These are phyloP conservation scores for Quercus gilva DNA, from an alignment of 306 rosid genomes.

Conservation along the genomic window DNA sequence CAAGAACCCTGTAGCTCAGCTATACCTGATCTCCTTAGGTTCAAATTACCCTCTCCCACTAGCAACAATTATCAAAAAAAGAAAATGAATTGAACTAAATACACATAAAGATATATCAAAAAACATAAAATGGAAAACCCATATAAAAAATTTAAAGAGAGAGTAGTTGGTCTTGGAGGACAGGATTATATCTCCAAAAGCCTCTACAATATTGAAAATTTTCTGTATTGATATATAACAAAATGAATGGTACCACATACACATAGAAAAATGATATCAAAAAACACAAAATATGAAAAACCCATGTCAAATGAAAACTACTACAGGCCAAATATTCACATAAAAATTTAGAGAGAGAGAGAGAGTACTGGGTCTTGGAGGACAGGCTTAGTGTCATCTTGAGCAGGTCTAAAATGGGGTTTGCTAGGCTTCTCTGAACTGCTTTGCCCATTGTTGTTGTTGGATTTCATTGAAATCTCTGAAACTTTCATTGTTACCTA, in stretches of 20 bases:
- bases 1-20: no score
- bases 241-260: neutral
- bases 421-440: slow-evolving; percentile 26
- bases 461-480: slow-evolving; percentile 34
- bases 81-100: no score
- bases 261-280: neutral
- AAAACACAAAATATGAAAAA: neutral
- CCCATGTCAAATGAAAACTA: neutral
- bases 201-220: no score
- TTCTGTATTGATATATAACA: neutral
- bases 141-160: neutral
- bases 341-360: neutral
- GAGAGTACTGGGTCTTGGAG: slow-evolving; percentile 82
- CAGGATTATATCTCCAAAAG: no score
- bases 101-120: neutral
- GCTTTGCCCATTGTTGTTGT: slow-evolving; percentile 2
- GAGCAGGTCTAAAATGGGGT: slow-evolving; percentile 70
- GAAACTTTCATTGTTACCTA: slow-evolving; percentile 37
- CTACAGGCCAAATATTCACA: neutral
- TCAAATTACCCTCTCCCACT: no score
- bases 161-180: no score
- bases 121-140: neutral
- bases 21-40: no score
- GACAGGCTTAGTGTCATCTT: slow-evolving; percentile 80
- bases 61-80: no score